Evolutionary conservation across 148 eudicot genomes (phyloP).

Genomic region (Dianthus caryophyllus): DNA sequence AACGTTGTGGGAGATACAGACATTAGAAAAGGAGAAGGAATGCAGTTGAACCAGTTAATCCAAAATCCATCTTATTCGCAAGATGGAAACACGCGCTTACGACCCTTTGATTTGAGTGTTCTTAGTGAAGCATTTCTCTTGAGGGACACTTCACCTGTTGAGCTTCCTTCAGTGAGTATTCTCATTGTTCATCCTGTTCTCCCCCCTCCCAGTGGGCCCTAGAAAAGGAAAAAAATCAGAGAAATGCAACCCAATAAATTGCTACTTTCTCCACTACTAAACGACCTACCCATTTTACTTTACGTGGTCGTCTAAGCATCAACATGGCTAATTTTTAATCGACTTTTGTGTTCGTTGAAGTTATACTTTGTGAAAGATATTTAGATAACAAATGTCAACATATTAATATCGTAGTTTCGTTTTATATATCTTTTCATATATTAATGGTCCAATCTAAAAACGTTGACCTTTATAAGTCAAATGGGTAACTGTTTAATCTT

Average conservation of each 20-base stretch:
- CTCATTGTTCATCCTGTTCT: not conserved
- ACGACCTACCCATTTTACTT: too few species aligned
- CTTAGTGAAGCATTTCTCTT: constrained; percentile 82
- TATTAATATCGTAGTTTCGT: too few species aligned
- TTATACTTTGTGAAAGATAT: too few species aligned
- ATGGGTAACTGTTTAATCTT: too few species aligned
- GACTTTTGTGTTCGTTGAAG: too few species aligned
- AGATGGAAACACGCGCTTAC: constrained; percentile 58
- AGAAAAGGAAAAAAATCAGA: not conserved
- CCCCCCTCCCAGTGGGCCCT: not conserved
- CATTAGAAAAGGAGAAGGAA: constrained; percentile 93
- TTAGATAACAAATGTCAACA: too few species aligned
- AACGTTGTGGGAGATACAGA: constrained; percentile 94
- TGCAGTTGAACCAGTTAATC: constrained; percentile 84
- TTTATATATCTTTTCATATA: too few species aligned
- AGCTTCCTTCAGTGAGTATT: constrained; percentile 65
- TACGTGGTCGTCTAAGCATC: too few species aligned
- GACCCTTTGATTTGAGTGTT: constrained; percentile 66
- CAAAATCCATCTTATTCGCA: constrained; percentile 53
- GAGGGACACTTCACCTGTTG: constrained; percentile 68
- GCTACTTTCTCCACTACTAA: too few species aligned
- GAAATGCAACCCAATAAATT: not conserved
- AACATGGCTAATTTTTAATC: too few species aligned
- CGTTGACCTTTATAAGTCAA: too few species aligned
- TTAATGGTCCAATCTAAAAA: too few species aligned